A percentile compares a stretch with the other conserved stretches of the same genome.
These are phyloP conservation scores for Boletus reticuloceps DNA, from an alignment of 768 basidiomycete genomes.

Conservation along the genomic window DNA sequence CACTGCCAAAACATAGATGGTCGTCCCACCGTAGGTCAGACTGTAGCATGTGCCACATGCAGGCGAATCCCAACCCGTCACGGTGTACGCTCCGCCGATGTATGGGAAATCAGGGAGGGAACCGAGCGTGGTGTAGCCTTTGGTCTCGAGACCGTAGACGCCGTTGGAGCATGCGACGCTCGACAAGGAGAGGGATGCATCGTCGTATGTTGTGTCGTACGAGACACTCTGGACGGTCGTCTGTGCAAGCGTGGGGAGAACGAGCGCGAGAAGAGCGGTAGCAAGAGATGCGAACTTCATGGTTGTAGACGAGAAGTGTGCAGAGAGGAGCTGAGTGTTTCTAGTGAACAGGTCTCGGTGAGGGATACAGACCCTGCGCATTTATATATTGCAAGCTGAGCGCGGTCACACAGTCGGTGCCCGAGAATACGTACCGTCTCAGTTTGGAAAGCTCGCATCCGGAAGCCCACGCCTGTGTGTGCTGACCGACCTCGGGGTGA, in stretches of 20 bases:
- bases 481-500: conserved; percentile 2
- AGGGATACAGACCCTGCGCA: not conserved
- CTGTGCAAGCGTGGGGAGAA: conserved; percentile 20
- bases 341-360: not conserved
- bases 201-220: conserved; percentile 34
- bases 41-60: conserved; percentile 34
- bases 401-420: not conserved
- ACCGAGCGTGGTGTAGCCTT: conserved; percentile 34
- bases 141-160: conserved; percentile 27
- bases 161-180: conserved; percentile 37
- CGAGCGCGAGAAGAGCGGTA: conserved; percentile 8
- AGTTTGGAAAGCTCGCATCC: not conserved
- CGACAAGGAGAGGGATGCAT: conserved; percentile 14
- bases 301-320: not conserved
- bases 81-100: conserved; percentile 34
- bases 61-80: conserved; percentile 29
- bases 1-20: conserved; percentile 27
- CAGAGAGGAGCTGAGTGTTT: no score
- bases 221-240: conserved; percentile 14
- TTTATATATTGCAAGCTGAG: conserved; percentile 13
- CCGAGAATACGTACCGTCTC: not conserved
- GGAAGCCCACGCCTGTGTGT: not conserved
- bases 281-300: conserved; percentile 29
- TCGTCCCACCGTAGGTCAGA: conserved; percentile 23
- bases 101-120: conserved; percentile 31